phyloP scores from a whole-genome alignment of 1,284 basidiomycete species.

The Mycosarcoma mackinlayi region DNA sequence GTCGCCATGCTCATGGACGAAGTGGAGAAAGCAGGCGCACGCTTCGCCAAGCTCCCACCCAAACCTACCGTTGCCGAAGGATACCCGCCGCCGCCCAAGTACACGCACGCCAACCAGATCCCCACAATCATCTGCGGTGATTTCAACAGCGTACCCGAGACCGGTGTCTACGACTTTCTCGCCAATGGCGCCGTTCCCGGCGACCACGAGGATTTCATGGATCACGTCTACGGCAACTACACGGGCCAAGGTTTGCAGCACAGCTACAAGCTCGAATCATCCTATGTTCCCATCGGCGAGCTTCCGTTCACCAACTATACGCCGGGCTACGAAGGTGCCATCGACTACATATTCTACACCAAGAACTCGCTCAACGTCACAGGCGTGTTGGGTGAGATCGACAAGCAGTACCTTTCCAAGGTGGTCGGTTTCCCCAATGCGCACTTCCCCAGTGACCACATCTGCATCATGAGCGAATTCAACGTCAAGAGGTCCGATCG shows the following conservation, averaged over 20 bases:
- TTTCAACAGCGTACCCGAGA: constrained; percentile 88
- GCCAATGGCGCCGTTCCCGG: constrained; percentile 75
- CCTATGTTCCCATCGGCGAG: constrained; percentile 73
- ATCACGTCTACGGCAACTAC: constrained; percentile 89
- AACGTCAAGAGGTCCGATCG: constrained; percentile 53
- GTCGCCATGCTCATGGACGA: constrained; percentile 91
- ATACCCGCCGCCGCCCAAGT: constrained; percentile 73
- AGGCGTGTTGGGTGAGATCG: constrained; percentile 87
- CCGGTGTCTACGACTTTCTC: constrained; percentile 93
- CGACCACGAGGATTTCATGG: constrained; percentile 92
- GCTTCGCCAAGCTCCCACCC: constrained; percentile 86
- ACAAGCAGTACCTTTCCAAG: constrained; percentile 85
- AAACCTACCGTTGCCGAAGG: constrained; percentile 70
- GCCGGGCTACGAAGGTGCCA: constrained; percentile 74
- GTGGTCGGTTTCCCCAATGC: constrained; percentile 96
- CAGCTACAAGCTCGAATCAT: constrained; percentile 82
- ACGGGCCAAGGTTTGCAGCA: constrained; percentile 90
- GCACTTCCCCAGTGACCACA: constrained; percentile 78
- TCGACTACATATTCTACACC: constrained; percentile 96
- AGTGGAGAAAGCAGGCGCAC: constrained; percentile 85
- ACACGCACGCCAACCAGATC: constrained; percentile 86
- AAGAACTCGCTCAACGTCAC: constrained; percentile 82
- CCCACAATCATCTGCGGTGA: constrained; percentile 92
- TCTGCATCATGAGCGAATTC: constrained; percentile 67
- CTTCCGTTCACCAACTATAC: constrained; percentile 90